Evolutionary conservation across 2,329 filamentous ascomycete species (phyloP).

Genomic region (Sporothrix schenckii): DNA sequence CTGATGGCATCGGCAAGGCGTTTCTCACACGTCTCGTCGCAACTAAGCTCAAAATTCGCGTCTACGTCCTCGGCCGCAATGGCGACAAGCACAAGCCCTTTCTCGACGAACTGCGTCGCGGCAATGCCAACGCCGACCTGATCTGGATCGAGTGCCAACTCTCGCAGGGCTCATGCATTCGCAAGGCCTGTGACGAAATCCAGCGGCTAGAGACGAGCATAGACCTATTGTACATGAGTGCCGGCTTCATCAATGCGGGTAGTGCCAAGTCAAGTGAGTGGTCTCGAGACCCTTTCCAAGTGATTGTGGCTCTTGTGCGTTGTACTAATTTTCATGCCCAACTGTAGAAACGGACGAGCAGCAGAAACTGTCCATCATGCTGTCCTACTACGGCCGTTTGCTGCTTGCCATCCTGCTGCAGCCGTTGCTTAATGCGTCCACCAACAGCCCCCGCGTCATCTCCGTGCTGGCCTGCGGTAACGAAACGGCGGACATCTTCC

Average conservation of each 20-base stretch:
- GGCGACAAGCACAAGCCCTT: conserved; percentile 22
- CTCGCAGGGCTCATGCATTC: conserved; percentile 1
- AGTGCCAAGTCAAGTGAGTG: conserved; percentile 5
- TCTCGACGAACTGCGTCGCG: conserved; percentile 17
- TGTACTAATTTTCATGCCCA: background rate
- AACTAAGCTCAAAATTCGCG: conserved; percentile 15
- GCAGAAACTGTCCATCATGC: background rate
- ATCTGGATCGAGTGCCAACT: conserved; percentile 26
- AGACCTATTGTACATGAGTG: conserved; percentile 26
- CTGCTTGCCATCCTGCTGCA: background rate
- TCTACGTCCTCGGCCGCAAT: conserved; percentile 26
- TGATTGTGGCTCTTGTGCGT: no score
- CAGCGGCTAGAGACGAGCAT: conserved; percentile 14
- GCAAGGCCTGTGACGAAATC: conserved; percentile 3
- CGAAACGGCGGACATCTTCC: conserved; percentile 13
- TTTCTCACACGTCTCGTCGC: conserved; percentile 14
- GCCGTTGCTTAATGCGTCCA: conserved; percentile 19
- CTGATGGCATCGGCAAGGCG: conserved; percentile 28
- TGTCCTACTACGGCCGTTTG: conserved; percentile 24
- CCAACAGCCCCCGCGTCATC: conserved; percentile 25
- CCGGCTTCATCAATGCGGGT: conserved; percentile 18
- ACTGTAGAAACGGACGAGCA: background rate
- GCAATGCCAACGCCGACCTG: conserved; percentile 12
- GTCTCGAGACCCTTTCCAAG: no score
- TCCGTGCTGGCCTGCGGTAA: conserved; percentile 22